phyloP scores from a whole-genome alignment of 805 yeast genomes.

The Starmerella gropengiesseri region DNA sequence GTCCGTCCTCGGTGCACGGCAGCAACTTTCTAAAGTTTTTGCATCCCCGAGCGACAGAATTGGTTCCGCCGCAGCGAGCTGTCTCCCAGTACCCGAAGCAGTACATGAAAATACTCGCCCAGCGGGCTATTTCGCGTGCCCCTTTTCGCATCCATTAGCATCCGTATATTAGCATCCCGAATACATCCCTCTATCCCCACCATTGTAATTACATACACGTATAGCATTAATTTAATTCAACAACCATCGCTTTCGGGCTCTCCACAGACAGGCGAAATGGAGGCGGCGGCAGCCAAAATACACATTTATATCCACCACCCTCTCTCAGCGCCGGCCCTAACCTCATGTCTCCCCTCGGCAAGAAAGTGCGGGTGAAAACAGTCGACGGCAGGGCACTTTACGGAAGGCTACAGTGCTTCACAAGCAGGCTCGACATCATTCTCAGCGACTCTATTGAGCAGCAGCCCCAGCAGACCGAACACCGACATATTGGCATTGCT shows the following conservation, averaged over 20 bases:
- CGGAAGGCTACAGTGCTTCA: slow-evolving; percentile 28
- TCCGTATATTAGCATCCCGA: too few species aligned
- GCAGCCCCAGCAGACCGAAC: slow-evolving; percentile 20
- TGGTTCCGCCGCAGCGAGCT: background rate
- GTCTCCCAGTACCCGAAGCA: background rate
- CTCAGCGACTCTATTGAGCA: slow-evolving; percentile 28
- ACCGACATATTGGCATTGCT: slow-evolving; percentile 29
- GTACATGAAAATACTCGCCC: slow-evolving; percentile 1
- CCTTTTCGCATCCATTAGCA: too few species aligned
- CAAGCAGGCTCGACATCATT: slow-evolving; percentile 27
- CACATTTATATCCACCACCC: background rate
- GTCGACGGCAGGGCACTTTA: slow-evolving; percentile 28
- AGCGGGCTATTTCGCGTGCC: background rate
- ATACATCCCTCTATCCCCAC: too few species aligned
- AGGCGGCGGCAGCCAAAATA: background rate
- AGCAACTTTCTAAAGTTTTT: slow-evolving; percentile 1
- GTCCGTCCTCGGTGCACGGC: background rate
- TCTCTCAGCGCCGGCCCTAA: slow-evolving; percentile 4
- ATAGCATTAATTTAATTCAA: too few species aligned
- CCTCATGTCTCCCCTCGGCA: slow-evolving; percentile 20
- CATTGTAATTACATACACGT: too few species aligned
- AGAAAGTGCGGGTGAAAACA: slow-evolving; percentile 25
- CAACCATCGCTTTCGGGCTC: too few species aligned
- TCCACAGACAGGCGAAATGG: too few species aligned
- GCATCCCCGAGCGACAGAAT: background rate